phyloP scores from a whole-genome alignment of 306 rosid genomes.

The Acacia confusa region DNA sequence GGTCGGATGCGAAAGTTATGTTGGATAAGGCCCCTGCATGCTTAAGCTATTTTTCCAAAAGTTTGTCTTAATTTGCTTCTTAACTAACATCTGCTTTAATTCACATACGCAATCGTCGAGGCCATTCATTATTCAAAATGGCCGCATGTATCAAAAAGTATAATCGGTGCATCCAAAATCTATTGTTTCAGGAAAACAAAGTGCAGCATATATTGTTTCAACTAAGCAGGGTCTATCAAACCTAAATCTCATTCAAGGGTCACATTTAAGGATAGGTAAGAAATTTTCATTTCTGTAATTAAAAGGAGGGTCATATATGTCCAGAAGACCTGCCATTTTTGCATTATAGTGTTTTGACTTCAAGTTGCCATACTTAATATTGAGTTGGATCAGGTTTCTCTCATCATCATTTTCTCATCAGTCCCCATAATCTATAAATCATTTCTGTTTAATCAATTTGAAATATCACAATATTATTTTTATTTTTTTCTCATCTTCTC shows the following conservation, averaged over 20 bases:
- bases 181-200: not conserved
- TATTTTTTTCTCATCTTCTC: too few relatives aligned
- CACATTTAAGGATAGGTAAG: too few relatives aligned
- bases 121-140: not conserved
- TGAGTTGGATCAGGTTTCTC: too few relatives aligned
- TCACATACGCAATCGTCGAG: not conserved
- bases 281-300: too few relatives aligned
- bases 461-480: too few relatives aligned
- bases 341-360: slow-evolving; percentile 30
- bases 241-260: too few relatives aligned
- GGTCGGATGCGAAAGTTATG: slow-evolving; percentile 20
- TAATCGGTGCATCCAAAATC: not conserved
- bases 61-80: slow-evolving; percentile 15
- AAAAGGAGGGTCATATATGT: too few relatives aligned
- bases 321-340: slow-evolving; percentile 26
- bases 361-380: slow-evolving; percentile 15
- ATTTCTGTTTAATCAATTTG: too few relatives aligned
- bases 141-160: not conserved
- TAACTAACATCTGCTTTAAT: not conserved
- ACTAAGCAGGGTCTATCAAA: too few relatives aligned
- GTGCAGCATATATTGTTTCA: too few relatives aligned
- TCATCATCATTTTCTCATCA: too few relatives aligned
- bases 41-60: slow-evolving; percentile 18
- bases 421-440: too few relatives aligned
- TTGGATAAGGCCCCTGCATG: slow-evolving; percentile 17